Percentiles rank a stretch among this genome's conserved stretches.
These are phyloP conservation scores for Gossypium turneri DNA, from an alignment of 345 rosid genomes.

Conservation along the genomic window DNA sequence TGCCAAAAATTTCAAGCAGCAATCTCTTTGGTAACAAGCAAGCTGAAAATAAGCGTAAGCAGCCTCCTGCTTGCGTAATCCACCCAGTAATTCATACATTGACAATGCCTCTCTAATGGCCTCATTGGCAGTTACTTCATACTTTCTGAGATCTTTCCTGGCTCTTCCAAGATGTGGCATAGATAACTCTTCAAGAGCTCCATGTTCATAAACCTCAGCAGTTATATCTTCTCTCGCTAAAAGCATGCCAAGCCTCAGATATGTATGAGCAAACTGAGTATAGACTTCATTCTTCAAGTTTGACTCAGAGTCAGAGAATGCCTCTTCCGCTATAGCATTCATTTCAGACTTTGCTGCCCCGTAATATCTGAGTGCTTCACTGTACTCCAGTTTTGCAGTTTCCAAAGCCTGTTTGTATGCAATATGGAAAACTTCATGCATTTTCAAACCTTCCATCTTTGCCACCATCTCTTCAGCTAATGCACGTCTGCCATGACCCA, in stretches of 20 bases:
- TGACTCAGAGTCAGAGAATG: conserved; percentile 36
- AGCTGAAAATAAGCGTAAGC: conserved; percentile 84
- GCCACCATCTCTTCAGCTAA: conserved; percentile 86
- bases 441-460: conserved; percentile 53
- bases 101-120: conserved; percentile 87
- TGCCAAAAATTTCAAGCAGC: conserved; percentile 62
- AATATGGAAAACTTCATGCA: conserved; percentile 35
- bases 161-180: conserved; percentile 28
- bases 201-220: conserved; percentile 51
- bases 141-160: conserved; percentile 45
- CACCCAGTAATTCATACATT: conserved; percentile 75
- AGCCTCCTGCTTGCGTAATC: conserved; percentile 76
- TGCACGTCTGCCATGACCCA: conserved; percentile 93
- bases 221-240: conserved; percentile 64
- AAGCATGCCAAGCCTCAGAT: conserved; percentile 87
- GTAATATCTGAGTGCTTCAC: conserved; percentile 69
- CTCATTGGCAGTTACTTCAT: conserved; percentile 77
- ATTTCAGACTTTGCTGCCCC: conserved; percentile 74
- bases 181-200: conserved; percentile 31
- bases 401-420: conserved; percentile 60
- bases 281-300: conserved; percentile 58
- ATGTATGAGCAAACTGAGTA: conserved; percentile 87
- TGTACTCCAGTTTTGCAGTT: conserved; percentile 64
- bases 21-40: conserved; percentile 79
- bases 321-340: conserved; percentile 34